These are phyloP conservation scores for Mortierella sp. DNA, from an alignment of 371 early-diverging fungal species.

Conservation along the genomic window DNA sequence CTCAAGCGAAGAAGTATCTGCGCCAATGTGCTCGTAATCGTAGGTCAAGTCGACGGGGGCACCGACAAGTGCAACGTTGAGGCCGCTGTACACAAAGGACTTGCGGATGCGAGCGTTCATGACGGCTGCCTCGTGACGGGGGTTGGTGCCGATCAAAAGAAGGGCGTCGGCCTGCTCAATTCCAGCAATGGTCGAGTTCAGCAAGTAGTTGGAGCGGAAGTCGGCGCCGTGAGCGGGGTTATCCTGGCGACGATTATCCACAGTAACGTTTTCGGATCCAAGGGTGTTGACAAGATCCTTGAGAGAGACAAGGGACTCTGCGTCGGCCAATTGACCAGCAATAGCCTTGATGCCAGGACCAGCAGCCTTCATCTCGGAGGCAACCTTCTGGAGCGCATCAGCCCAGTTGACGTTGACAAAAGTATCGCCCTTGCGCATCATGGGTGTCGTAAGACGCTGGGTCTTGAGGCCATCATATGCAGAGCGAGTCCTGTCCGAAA, in stretches of 20 bases:
- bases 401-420: slow-evolving; percentile 92
- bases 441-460: slow-evolving; percentile 93
- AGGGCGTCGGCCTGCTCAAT: slow-evolving; percentile 94
- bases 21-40: slow-evolving; percentile 91
- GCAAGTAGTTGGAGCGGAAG: slow-evolving; percentile 90
- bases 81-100: slow-evolving; percentile 88
- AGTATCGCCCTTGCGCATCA: slow-evolving; percentile 87
- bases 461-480: slow-evolving; percentile 96
- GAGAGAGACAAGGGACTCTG: slow-evolving; percentile 84
- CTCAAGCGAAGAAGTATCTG: slow-evolving; percentile 77
- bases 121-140: slow-evolving; percentile 96
- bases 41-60: slow-evolving; percentile 85
- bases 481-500: slow-evolving; percentile 97
- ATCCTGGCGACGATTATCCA: slow-evolving; percentile 76
- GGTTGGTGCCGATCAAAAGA: slow-evolving; percentile 95
- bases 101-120: slow-evolving; percentile 96
- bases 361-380: slow-evolving; percentile 70
- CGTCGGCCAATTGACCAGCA: slow-evolving; percentile 95
- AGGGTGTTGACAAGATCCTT: slow-evolving; percentile 94
- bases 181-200: slow-evolving; percentile 89
- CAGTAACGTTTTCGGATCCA: slow-evolving; percentile 88
- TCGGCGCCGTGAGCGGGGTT: slow-evolving; percentile 78
- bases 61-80: slow-evolving; percentile 90
- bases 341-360: slow-evolving; percentile 83
- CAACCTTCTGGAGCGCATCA: slow-evolving; percentile 85